Conservation (phyloP, 228 moss, liverwort and hornwort genomes). For the Sphagnum magellanicum region DNA sequence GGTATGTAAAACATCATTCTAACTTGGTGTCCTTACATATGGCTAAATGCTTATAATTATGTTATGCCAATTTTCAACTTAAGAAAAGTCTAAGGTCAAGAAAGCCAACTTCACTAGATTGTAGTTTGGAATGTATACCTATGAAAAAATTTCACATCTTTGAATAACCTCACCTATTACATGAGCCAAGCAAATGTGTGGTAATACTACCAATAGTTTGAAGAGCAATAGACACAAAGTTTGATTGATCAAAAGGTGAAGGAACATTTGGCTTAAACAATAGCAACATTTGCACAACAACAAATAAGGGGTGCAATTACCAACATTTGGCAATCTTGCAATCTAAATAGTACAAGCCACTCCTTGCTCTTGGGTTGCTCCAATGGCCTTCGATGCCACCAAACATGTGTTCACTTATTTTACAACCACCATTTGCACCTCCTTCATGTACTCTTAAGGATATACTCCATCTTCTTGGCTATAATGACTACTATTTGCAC, state of each 20-base stretch:
- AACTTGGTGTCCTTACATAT: background rate
- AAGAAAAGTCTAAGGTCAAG: background rate
- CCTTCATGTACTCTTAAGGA: conserved; percentile 40
- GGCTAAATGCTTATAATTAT: too few species aligned
- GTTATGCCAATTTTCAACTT: background rate
- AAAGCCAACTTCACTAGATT: background rate
- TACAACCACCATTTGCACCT: conserved; percentile 70
- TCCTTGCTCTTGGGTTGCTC: conserved; percentile 58
- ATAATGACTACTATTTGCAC: background rate
- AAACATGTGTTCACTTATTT: conserved; percentile 75
- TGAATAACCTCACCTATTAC: background rate
- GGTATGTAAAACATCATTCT: conserved; percentile 17
- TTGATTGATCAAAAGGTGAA: conserved; percentile 97
- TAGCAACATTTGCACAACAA: conserved; percentile 64
- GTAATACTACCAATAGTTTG: conserved; percentile 96
- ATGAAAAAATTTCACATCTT: background rate
- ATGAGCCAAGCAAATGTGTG: conserved; percentile 76
- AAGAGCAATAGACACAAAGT: conserved; percentile 99
- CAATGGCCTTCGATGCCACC: conserved; percentile 66
- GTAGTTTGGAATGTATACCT: background rate
- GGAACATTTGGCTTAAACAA: conserved; percentile 89
- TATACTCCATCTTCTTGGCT: background rate
- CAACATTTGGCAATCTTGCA: conserved; percentile 73
- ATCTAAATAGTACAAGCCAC: conserved; percentile 81
- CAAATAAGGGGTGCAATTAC: conserved; percentile 88